A percentile compares a stretch with the other conserved stretches of the same genome.
Evolutionary conservation across 139 green algal genomes (phyloP).

Genomic region (Coelastrella sp.): DNA sequence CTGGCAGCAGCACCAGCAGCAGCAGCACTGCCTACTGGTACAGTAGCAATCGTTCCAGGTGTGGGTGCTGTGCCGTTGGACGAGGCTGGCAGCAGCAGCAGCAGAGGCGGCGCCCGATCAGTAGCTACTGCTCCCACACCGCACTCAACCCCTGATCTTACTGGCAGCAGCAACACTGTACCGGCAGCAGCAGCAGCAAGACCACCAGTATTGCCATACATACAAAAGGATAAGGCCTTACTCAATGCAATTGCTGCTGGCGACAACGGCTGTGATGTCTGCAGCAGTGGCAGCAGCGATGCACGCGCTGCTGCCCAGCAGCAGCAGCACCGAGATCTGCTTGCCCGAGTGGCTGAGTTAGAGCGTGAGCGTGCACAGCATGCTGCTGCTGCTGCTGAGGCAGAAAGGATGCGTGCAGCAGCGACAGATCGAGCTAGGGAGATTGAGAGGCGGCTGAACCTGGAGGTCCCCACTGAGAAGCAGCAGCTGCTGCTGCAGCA

Average conservation of each 20-base stretch:
- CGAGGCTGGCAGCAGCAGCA: not conserved
- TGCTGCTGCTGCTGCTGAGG: not conserved
- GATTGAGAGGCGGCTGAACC: not conserved
- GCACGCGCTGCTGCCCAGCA: not conserved
- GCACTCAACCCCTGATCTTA: no score
- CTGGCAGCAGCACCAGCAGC: not conserved
- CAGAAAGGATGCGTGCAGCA: not conserved
- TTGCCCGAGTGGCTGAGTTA: not conserved
- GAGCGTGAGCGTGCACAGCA: not conserved
- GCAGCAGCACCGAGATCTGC: not conserved
- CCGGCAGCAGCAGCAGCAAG: not conserved
- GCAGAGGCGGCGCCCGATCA: not conserved
- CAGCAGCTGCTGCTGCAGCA: not conserved
- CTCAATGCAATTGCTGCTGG: not conserved
- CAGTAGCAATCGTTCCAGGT: not conserved
- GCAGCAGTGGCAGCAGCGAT: not conserved
- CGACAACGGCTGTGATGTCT: not conserved
- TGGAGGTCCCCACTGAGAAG: not conserved
- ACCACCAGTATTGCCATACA: not conserved
- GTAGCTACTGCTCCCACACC: no score
- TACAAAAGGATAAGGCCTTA: not conserved
- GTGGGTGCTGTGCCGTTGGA: not conserved
- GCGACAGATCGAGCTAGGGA: not conserved
- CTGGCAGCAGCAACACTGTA: no score
- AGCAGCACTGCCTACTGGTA: not conserved